Evolutionary conservation across 768 basidiomycete species (phyloP).

Genomic region (Pisolithus sp.): DNA sequence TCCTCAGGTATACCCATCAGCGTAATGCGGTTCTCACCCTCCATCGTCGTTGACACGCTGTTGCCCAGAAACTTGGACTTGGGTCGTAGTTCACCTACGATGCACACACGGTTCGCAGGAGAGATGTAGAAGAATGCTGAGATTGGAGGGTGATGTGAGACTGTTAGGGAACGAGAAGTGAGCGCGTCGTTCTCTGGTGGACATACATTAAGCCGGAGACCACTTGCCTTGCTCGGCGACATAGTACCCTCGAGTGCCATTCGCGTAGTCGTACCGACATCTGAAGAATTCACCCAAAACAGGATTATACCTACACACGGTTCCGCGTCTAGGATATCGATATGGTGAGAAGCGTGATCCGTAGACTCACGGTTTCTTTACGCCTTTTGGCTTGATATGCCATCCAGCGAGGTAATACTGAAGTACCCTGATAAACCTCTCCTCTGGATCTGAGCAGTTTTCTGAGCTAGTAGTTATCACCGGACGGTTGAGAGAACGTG

Average conservation of each 20-base stretch:
- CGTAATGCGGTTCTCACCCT: conserved; percentile 86
- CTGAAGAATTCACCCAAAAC: conserved; percentile 97
- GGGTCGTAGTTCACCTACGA: conserved; percentile 90
- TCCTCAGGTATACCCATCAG: conserved; percentile 80
- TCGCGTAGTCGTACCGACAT: conserved; percentile 86
- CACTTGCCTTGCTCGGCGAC: conserved; percentile 87
- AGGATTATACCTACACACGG: conserved; percentile 75
- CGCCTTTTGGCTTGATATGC: conserved; percentile 99
- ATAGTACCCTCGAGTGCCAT: conserved; percentile 92
- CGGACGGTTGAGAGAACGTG: not conserved
- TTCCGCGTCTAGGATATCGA: conserved; percentile 3
- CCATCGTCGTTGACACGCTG: conserved; percentile 93
- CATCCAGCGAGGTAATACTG: conserved; percentile 98
- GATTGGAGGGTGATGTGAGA: conserved; percentile 91
- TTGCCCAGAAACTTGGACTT: conserved; percentile 97
- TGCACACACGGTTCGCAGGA: conserved; percentile 78
- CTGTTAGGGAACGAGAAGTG: conserved; percentile 34
- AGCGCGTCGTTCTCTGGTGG: not conserved
- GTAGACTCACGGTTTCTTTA: conserved; percentile 89
- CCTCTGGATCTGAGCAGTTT: conserved; percentile 73
- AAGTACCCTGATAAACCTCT: conserved; percentile 85
- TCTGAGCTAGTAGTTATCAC: conserved; percentile 55
- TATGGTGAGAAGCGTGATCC: not conserved
- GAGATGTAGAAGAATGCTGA: conserved; percentile 96
- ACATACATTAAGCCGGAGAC: not conserved